A percentile compares a stretch with the other conserved stretches of the same genome.
Evolutionary conservation across 1,139 yeast genomes (phyloP).

Genomic region (Kluyveromyces marxianus): DNA sequence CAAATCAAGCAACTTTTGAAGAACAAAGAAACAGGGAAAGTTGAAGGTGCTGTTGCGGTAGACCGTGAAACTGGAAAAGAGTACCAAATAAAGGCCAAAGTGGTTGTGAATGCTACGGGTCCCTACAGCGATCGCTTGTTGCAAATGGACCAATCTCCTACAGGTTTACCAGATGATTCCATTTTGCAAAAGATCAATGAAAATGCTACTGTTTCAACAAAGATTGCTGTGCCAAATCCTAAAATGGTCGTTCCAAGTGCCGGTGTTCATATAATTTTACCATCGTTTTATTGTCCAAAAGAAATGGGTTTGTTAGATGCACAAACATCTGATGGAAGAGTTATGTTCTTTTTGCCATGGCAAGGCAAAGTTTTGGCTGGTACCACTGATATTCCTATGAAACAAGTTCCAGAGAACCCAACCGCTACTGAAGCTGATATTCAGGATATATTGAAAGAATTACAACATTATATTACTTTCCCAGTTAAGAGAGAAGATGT

Average conservation of each 20-base stretch:
- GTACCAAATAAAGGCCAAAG: conserved; percentile 55
- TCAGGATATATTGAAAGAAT: conserved; percentile 77
- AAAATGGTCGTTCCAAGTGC: conserved; percentile 85
- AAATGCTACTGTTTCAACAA: conserved; percentile 14
- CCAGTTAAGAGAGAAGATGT: conserved; percentile 88
- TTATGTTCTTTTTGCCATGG: conserved; percentile 96
- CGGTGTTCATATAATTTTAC: conserved; percentile 89
- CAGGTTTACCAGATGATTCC: conserved; percentile 53
- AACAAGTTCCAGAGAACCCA: conserved; percentile 74
- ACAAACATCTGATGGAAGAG: conserved; percentile 90
- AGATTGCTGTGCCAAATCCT: conserved; percentile 34
- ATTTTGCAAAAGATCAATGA: conserved; percentile 30
- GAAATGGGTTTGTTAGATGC: conserved; percentile 89
- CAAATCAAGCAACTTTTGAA: conserved; percentile 73
- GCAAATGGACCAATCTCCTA: conserved; percentile 74
- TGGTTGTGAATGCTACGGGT: conserved; percentile 89
- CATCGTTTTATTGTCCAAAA: conserved; percentile 86
- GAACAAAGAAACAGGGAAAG: conserved; percentile 47
- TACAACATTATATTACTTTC: conserved; percentile 83
- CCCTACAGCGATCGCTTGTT: conserved; percentile 81
- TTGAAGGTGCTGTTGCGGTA: conserved; percentile 67
- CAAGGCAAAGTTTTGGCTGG: conserved; percentile 96
- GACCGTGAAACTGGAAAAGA: conserved; percentile 69
- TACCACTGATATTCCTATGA: conserved; percentile 82
- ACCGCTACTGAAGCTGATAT: conserved; percentile 85